These are phyloP conservation scores for Pyrenochaeta sp. DNA, from an alignment of 2,329 filamentous ascomycete species.

Conservation along the genomic window DNA sequence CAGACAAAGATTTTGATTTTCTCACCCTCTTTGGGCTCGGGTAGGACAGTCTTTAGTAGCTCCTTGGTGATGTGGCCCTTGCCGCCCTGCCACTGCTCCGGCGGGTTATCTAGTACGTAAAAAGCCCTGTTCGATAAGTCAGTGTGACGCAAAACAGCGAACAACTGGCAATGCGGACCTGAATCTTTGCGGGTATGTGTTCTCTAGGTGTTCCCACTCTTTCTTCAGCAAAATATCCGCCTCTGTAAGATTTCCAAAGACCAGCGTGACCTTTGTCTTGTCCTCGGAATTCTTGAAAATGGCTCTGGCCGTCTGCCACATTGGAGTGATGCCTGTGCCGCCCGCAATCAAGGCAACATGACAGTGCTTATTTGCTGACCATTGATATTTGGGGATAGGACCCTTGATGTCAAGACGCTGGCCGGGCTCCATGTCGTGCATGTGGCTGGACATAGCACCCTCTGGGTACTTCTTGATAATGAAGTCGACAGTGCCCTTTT, in stretches of 20 bases:
- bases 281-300: conserved; percentile 97
- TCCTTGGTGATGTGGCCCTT: conserved; percentile 90
- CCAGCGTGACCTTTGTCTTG: conserved; percentile 95
- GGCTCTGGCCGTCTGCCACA: conserved; percentile 91
- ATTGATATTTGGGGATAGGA: conserved; percentile 91
- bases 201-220: conserved; percentile 87
- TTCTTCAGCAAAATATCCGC: conserved; percentile 90
- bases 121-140: conserved; percentile 67
- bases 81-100: conserved; percentile 77
- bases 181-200: conserved; percentile 95
- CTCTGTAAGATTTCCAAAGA: conserved; percentile 90
- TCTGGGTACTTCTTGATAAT: conserved; percentile 90
- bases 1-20: conserved; percentile 98
- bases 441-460: conserved; percentile 89
- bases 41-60: conserved; percentile 91
- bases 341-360: conserved; percentile 90
- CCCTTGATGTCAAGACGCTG: conserved; percentile 92
- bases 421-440: conserved; percentile 83
- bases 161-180: conserved; percentile 37
- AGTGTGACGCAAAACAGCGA: background rate
- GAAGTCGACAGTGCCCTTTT: conserved; percentile 83
- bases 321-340: conserved; percentile 95
- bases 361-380: conserved; percentile 88
- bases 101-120: conserved; percentile 88
- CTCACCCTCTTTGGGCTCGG: conserved; percentile 82